Evolutionary conservation across 2,329 filamentous ascomycete genomes (phyloP), one percentile per base, ranked within the genome.

Genomic region (Huntiella savannae): DNA sequence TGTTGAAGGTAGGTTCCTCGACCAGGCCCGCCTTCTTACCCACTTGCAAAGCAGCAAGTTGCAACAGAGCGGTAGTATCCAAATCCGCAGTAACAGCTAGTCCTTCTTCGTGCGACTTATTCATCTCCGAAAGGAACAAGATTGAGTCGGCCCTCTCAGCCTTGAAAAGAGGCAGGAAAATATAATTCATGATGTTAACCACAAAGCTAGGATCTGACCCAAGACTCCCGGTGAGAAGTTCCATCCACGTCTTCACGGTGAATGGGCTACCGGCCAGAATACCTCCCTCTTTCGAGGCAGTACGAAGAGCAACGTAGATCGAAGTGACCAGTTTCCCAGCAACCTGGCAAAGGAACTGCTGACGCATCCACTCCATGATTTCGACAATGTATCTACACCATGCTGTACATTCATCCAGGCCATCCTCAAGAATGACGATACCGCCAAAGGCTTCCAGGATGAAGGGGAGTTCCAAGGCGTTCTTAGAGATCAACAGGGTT

Each of bases 21-120:
- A 84, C 74, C 13, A 83, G 61, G 1, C 79, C 79, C 34, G 71
- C 63, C 55, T 79, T 80, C 59, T 83, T 84, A 11, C 77, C 80
- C 12, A 76, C 70, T 52, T 83, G 77, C 38, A 85, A 63, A n/a
- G 77, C 71, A 39, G 77, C 70, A 37, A 85, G 66, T 52, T 77
- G 73, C 7, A 84, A 60, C 38, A 77, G 63, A 0, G 73, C 69
- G 44, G 73, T 67, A 11, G 66, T 60, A 45, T 74, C 66, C 19
- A 73, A 59, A 15, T 67, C 64, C 45, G 63, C 59, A 33, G 38
- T 45, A n/a, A 40, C 34, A 15, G 42, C 38, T 4, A 47, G 34
- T 57, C 62, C 39, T 61, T 61, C 36, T 65, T 64, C 50, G 61
- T 66, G 47, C 60, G 65, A 10, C 69, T 66, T 61, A n/a, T 69